phyloP scores from a whole-genome alignment of 73 alveolate species.

The Uronychia setigera region DNA sequence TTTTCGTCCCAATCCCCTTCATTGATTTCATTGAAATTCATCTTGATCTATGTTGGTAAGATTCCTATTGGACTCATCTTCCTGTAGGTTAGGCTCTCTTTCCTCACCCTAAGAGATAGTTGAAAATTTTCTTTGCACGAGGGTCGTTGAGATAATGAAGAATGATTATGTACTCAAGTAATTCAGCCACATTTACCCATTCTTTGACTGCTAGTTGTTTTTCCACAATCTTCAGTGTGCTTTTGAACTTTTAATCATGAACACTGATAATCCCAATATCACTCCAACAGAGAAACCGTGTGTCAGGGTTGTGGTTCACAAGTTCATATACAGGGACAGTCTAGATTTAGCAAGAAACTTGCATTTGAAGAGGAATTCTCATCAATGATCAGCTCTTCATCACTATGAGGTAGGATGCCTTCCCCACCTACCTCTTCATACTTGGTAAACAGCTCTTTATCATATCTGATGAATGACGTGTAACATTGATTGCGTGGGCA shows the following conservation, averaged over 20 bases:
- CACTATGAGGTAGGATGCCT: no score
- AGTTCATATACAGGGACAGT: no score
- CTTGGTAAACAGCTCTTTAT: background rate
- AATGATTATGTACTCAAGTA: background rate
- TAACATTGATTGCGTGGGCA: background rate
- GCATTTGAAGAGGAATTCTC: no score
- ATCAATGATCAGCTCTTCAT: no score
- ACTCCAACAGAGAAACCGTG: background rate
- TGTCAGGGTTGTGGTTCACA: background rate
- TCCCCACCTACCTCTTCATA: background rate
- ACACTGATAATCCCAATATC: background rate
- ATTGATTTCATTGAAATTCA: no score
- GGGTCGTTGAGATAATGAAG: background rate
- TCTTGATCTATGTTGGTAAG: no score
- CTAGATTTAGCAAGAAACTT: no score
- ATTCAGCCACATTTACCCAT: background rate
- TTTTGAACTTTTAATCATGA: background rate
- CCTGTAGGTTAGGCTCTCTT: no score
- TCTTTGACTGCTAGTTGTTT: background rate
- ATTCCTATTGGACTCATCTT: no score
- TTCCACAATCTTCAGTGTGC: background rate
- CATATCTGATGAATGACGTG: background rate
- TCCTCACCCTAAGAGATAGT: background rate
- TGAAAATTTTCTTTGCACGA: background rate
- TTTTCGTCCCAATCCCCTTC: no score